Evolutionary conservation across 139 green algal genomes (phyloP), one percentile per base, ranked within the genome.

Genomic region (Coelastrella sp.): DNA sequence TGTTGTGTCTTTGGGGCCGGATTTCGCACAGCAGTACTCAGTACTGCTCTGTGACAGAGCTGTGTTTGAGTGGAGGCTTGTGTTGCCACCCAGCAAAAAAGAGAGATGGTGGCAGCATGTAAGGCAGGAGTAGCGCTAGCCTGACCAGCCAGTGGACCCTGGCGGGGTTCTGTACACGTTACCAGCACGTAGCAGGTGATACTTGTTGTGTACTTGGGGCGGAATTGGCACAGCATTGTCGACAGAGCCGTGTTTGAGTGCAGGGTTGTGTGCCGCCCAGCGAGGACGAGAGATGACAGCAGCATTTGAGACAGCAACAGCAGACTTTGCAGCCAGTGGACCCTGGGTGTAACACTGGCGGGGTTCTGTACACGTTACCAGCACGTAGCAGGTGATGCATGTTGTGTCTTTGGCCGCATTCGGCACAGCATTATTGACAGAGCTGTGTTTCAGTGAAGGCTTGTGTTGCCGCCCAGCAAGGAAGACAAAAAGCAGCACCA

Each of bases 21-120:
- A 64, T 32, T 47, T 4, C 0, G 14, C 6, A 78, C 8, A 23
- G 20, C 73, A 47, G 4, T 54, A 32, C 2, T 23, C 20, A 78
- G 19, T 23, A 7, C n/a, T n/a, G n/a, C n/a, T n/a, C n/a, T n/a
- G n/a, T 71, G 92, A 94, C 64, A 66, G 90, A 13, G 73, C 32
- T 47, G 68, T 94, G 20, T 92, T 94, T 14, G 79, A 91, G 79
- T 91, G 88, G 78, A 17, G n/a, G 79, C 59, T 91, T 64, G 22
- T 87, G 82, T 23, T 64, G 64, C 60, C 82, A 22, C 82, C 60
- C 19, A 87, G 82, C 82, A 75, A 57, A 32, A 13, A 87, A 47
- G n/a, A 87, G 60, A 22, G 14, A 7, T 22, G 54, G 60, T 13
- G 16, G 60, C 14, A n/a, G 64, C 60, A 64, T 4, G 5, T 75